Evolutionary conservation across 2,329 filamentous ascomycete genomes (phyloP).

Genomic region (Metarhizium sp.): DNA sequence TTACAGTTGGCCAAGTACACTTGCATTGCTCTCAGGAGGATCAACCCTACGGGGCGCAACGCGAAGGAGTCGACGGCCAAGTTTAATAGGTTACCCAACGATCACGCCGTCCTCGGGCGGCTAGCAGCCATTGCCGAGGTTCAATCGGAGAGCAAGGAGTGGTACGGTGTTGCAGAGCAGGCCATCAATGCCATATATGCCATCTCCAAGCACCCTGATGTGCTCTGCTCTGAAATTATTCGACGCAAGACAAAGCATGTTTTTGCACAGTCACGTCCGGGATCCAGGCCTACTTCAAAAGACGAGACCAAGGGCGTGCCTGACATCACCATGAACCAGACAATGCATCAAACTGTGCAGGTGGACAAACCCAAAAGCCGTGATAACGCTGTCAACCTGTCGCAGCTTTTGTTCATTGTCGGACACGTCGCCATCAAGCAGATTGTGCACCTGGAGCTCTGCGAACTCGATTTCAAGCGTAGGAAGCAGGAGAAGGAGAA

Average conservation of each 20-base stretch:
- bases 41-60: conserved; percentile 76
- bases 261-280: conserved; percentile 42
- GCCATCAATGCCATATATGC: conserved; percentile 93
- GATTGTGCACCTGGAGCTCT: conserved; percentile 96
- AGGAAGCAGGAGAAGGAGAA: conserved; percentile 87
- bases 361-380: conserved; percentile 37
- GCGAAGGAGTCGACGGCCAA: conserved; percentile 61
- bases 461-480: conserved; percentile 94
- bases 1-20: conserved; percentile 89
- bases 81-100: conserved; percentile 76
- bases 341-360: conserved; percentile 6
- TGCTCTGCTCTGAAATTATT: conserved; percentile 83
- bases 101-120: conserved; percentile 76
- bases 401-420: conserved; percentile 88
- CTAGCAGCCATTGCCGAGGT: conserved; percentile 81
- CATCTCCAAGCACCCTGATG: conserved; percentile 87
- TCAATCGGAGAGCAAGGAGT: conserved; percentile 83
- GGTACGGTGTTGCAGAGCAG: conserved; percentile 93
- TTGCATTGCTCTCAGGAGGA: conserved; percentile 83
- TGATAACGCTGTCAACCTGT: conserved; percentile 66
- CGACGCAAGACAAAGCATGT: conserved; percentile 78
- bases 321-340: conserved; percentile 22
- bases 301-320: conserved; percentile 30
- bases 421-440: conserved; percentile 98
- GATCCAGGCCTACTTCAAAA: conserved; percentile 32